phyloP scores from a whole-genome alignment of 75 land plant species.

The Gnetum montanum region DNA sequence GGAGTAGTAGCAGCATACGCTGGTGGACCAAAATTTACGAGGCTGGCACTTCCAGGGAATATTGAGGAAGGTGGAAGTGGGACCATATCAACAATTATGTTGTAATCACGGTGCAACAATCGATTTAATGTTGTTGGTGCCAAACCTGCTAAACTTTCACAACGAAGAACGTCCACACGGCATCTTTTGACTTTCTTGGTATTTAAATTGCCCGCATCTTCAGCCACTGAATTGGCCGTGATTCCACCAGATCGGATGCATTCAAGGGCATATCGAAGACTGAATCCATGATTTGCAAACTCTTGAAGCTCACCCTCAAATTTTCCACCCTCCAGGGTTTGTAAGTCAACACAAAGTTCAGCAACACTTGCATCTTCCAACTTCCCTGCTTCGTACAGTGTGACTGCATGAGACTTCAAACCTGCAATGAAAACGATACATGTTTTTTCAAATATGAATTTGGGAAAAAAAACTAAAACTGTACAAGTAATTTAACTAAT shows the following conservation, averaged over 20 bases:
- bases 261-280: slow-evolving; percentile 82
- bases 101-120: slow-evolving; percentile 83
- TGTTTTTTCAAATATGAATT: not conserved
- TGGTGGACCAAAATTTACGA: slow-evolving; percentile 98
- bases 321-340: slow-evolving; percentile 72
- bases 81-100: slow-evolving; percentile 83
- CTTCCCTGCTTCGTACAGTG: slow-evolving; percentile 97
- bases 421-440: slow-evolving; percentile 42
- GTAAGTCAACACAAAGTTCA: slow-evolving; percentile 83
- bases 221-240: slow-evolving; percentile 12
- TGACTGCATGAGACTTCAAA: slow-evolving; percentile 96
- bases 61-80: slow-evolving; percentile 81
- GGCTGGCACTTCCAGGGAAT: slow-evolving; percentile 75
- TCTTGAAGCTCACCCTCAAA: slow-evolving; percentile 98
- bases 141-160: slow-evolving; percentile 91
- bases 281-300: slow-evolving; percentile 94
- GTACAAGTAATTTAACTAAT: too few relatives aligned
- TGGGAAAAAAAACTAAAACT: not conserved
- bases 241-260: slow-evolving; percentile 83
- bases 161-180: slow-evolving; percentile 86
- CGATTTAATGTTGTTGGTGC: slow-evolving; percentile 83
- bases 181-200: slow-evolving; percentile 36
- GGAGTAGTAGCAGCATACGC: slow-evolving; percentile 82
- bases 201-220: slow-evolving; percentile 7
- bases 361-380: slow-evolving; percentile 83